Evolutionary conservation across 768 basidiomycete genomes (phyloP), one percentile per base, ranked within the genome.

Genomic region (Trametes elegans): DNA sequence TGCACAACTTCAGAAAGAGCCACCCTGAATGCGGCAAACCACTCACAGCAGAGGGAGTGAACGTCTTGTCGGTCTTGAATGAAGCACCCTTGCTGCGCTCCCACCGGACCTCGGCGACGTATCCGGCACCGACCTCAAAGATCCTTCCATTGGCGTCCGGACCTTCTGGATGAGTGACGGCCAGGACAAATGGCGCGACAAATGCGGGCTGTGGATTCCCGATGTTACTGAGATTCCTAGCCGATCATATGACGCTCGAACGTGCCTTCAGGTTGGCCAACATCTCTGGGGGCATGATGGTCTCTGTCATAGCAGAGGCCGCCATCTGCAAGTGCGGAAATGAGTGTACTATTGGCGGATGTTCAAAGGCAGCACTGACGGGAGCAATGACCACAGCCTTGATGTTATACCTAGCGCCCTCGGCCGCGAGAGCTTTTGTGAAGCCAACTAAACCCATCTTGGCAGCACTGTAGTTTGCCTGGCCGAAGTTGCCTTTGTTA

Each of bases 401-500:
- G 69, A 98, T 98, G 62, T 83, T 83, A 69, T 96, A 94, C 70
- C 96, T 97, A 32, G 77, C 88, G 31, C 97, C 97, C 71, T 99
- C 97, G 21, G 82, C 76, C 3, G 95, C 93, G 31, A 99, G 80
- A 5, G 96, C 93, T 69, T 93, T 93, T 16, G 94, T 92, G 73
- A 98, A 97, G 0, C 78, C 87, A 46, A 98, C 79, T 31, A 99
- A 81, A 60, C 87, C 93, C 92, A 97, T 95, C 79, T 99, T 98
- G 2, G 95, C 96, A 2, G 96, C 93, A 42, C 93, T 94, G 71
- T 98, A 99, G 71, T 98, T 99, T 11, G 93, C 87, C 72, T 98
- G 95, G 9, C 97, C 97, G 67, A 96, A 90, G 75, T 96, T 98
- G 7, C 93, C 89, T 91, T 58, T 10, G 27, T 23, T 24, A 3